Evolutionary conservation across 1,284 basidiomycete species (phyloP).

Genomic region (Trametes pubescens): DNA sequence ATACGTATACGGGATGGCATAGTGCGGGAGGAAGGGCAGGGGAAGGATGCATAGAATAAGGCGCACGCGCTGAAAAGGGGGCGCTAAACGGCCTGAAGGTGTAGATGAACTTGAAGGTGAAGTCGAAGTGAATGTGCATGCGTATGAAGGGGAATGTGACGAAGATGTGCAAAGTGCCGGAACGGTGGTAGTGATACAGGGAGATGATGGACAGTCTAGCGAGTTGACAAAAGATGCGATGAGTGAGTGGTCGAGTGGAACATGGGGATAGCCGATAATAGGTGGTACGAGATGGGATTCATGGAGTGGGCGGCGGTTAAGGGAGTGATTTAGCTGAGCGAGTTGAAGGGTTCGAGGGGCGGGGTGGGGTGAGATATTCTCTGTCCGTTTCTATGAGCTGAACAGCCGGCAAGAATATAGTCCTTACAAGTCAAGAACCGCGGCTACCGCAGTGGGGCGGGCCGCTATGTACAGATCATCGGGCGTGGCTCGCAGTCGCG

Average conservation of each 20-base stretch:
- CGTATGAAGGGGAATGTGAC: background rate
- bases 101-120: background rate
- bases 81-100: background rate
- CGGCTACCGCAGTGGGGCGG: background rate
- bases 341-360: background rate
- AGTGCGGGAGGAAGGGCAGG: background rate
- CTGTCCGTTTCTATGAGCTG: conserved; percentile 6
- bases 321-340: background rate
- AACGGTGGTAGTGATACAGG: conserved; percentile 32
- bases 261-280: conserved; percentile 7
- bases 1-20: conserved; percentile 17
- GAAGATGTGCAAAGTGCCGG: background rate
- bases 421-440: conserved; percentile 20
- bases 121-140: background rate
- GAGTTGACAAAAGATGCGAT: conserved; percentile 15
- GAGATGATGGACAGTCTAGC: conserved; percentile 23
- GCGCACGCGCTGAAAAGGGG: background rate
- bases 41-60: background rate
- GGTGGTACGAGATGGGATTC: background rate
- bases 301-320: conserved; percentile 4
- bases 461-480: conserved; percentile 37
- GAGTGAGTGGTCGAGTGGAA: conserved; percentile 5
- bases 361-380: conserved; percentile 5
- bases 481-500: conserved; percentile 29
- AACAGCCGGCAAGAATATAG: conserved; percentile 22